These are phyloP conservation scores for Trichoderma virens DNA, from an alignment of 495 filamentous ascomycete species.

Conservation along the genomic window DNA sequence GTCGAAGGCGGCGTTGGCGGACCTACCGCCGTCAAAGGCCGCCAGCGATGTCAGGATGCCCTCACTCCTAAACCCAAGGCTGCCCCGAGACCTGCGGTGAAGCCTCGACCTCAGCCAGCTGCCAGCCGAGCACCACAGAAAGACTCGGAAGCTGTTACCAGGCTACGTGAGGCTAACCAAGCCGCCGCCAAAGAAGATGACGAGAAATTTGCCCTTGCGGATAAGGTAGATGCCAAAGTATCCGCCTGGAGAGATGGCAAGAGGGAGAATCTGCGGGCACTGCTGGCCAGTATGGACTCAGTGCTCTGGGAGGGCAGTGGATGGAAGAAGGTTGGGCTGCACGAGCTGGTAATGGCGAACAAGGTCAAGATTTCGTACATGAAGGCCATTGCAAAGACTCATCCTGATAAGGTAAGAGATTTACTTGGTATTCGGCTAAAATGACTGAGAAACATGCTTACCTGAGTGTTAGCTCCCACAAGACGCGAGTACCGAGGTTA, in stretches of 20 bases:
- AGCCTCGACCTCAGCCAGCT: constrained; percentile 35
- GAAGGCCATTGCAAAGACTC: constrained; percentile 97
- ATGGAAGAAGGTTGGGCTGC: constrained; percentile 95
- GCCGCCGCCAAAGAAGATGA: constrained; percentile 78
- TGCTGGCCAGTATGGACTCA: constrained; percentile 78
- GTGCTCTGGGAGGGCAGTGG: constrained; percentile 88
- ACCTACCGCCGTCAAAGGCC: constrained; percentile 70
- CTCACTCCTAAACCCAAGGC: constrained; percentile 49
- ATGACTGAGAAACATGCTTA: constrained; percentile 9
- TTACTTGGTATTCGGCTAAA: background rate
- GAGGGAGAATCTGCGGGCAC: constrained; percentile 81
- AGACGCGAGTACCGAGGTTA: constrained; percentile 85
- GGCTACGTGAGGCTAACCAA: constrained; percentile 71
- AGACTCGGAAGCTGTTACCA: constrained; percentile 60
- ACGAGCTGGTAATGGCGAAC: constrained; percentile 78
- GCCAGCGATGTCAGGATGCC: constrained; percentile 87
- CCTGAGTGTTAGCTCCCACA: constrained; percentile 59
- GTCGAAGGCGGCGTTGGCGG: constrained; percentile 82
- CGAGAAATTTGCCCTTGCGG: constrained; percentile 83
- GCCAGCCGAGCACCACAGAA: constrained; percentile 38
- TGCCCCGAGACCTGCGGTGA: constrained; percentile 23
- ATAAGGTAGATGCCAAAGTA: constrained; percentile 72
- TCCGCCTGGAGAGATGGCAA: constrained; percentile 78
- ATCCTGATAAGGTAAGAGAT: constrained; percentile 86
- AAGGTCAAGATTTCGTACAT: constrained; percentile 97